Evolutionary conservation across 768 basidiomycete genomes (phyloP), one percentile per base, ranked within the genome.

Genomic region (Chiua virens): DNA sequence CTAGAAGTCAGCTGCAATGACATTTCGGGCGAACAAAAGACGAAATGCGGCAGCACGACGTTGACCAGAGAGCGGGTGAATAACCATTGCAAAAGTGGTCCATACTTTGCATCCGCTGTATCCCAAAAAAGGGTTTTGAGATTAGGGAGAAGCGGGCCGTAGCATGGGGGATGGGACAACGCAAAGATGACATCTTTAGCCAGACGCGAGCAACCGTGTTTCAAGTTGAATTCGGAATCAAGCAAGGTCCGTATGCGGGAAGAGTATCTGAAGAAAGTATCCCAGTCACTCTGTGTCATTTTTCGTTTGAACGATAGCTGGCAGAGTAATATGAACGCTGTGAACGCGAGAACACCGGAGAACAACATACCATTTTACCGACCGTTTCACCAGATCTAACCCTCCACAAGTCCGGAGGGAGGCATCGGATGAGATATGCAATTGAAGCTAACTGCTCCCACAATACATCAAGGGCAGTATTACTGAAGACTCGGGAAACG

Each of bases 391-490:
- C 4, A 7, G 3, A 4, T 6, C 64, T 50, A 2, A 52, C 47
- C 49, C 18, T 57, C 68, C 65, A 68, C 8, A 69, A 45, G 42
- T 69, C 63, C 34, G 39, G 66, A 36, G 66, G 68, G 47, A 67
- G 61, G 35, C 57, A 59, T 39, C 49, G 51, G 20, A 67, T 22
- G 38, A 69, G 58, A 18, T 42, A 25, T 15, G 47, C 35, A 49
- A 67, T 58, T 4, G 56, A 61, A 35, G 58, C 48, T 52, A 63
- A 44, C 10, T 27, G 14, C 7, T 25, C 53, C 66, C 68, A 67
- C 37, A 68, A 20, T 2, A 56, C 47, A 48, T 67, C 62, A 23
- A 67, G 59, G 4, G 68, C 63, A 5, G 47, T 22, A 10, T 45
- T 41, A 35, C 48, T 55, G 42, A 67, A 62, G 5, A 56, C 53